phyloP scores from a whole-genome alignment of 441 rosid genomes.

The Eutrema salsugineum region DNA sequence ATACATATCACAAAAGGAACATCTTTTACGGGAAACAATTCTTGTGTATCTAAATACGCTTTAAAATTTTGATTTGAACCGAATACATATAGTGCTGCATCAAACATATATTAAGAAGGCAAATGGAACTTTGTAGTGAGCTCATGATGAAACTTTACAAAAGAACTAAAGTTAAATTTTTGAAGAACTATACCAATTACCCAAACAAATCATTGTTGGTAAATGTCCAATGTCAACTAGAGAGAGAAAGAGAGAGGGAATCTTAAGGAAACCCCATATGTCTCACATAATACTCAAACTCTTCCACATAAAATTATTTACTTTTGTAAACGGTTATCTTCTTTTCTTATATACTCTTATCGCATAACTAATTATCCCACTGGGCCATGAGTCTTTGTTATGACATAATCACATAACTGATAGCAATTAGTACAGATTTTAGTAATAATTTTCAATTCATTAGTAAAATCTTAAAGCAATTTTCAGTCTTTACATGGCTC shows the following conservation, averaged over 20 bases:
- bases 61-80: neutral
- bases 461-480: conserved; percentile 9
- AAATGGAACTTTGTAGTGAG: conserved; percentile 9
- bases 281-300: conserved; percentile 23
- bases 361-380: neutral
- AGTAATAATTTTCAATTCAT: conserved; percentile 11
- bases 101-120: neutral
- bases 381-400: neutral
- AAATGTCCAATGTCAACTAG: conserved; percentile 25
- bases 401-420: neutral
- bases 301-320: conserved; percentile 5
- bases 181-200: conserved; percentile 21
- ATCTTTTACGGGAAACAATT: neutral
- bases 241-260: conserved; percentile 1
- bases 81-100: neutral
- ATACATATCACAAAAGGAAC: neutral
- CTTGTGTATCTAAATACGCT: neutral
- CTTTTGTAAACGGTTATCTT: neutral
- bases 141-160: conserved; percentile 26
- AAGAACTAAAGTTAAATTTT: neutral
- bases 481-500: conserved; percentile 1
- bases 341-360: neutral
- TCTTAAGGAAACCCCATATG: conserved; percentile 19
- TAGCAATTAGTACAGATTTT: neutral
- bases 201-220: conserved; percentile 25